Conservation (phyloP, 2,329 filamentous ascomycete genomes). For the Colletotrichum orchidophilum region DNA sequence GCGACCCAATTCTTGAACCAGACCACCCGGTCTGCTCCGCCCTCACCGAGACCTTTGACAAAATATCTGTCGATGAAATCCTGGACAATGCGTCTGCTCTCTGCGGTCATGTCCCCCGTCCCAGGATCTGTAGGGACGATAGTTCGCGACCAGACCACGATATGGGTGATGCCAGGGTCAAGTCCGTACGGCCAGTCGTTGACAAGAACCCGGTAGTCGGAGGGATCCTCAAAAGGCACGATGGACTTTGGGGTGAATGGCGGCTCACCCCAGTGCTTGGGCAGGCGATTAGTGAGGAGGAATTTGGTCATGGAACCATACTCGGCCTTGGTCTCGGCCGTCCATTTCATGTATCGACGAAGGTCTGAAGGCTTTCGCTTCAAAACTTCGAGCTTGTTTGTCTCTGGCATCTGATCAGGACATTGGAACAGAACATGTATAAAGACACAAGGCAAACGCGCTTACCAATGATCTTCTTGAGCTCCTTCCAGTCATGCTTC, state of each 20-base stretch:
- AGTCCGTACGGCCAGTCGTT: slow-evolving; percentile 97
- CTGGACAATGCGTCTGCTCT: slow-evolving; percentile 71
- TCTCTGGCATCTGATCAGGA: slow-evolving; percentile 44
- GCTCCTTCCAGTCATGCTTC: slow-evolving; percentile 77
- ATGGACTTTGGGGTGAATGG: slow-evolving; percentile 63
- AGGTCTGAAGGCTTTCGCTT: slow-evolving; percentile 85
- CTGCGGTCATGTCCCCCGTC: slow-evolving; percentile 77
- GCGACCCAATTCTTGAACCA: slow-evolving; percentile 98
- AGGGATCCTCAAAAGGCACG: slow-evolving; percentile 61
- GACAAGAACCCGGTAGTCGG: slow-evolving; percentile 75
- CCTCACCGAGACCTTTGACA: slow-evolving; percentile 60
- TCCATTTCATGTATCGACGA: slow-evolving; percentile 82
- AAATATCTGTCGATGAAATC: slow-evolving; percentile 79
- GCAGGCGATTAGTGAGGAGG: slow-evolving; percentile 77
- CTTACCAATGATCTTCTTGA: slow-evolving; percentile 72
- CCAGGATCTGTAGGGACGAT: slow-evolving; percentile 74
- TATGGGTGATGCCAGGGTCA: slow-evolving; percentile 72
- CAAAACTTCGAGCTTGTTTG: slow-evolving; percentile 75
- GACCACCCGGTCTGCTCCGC: slow-evolving; percentile 63
- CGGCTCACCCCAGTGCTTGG: slow-evolving; percentile 69
- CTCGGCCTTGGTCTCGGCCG: slow-evolving; percentile 71
- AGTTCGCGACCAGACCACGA: slow-evolving; percentile 93
- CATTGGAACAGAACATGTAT: neutral
- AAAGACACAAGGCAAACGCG: neutral
- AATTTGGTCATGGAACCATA: slow-evolving; percentile 86